Percentiles rank a stretch among this genome's conserved stretches.
Evolutionary conservation across 1,139 yeast species (phyloP).

Genomic region (Nakaseomyces uthaithaninus): DNA sequence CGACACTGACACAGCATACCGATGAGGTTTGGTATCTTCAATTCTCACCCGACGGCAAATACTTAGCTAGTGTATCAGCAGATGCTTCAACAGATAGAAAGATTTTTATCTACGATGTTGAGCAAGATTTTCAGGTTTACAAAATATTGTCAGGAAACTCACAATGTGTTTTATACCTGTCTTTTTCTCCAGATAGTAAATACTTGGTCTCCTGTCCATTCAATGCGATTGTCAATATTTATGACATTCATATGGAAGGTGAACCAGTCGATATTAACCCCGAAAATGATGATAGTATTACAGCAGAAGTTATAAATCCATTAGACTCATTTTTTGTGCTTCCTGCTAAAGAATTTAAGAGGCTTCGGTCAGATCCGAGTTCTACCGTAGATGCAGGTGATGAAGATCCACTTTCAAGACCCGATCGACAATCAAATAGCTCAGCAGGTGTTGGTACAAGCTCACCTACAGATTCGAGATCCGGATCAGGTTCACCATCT

Average conservation of each 20-base stretch:
- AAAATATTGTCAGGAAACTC: conserved; percentile 40
- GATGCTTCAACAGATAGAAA: conserved; percentile 42
- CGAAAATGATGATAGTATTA: conserved; percentile 10
- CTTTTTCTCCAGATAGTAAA: conserved; percentile 68
- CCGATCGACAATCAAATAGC: neutral
- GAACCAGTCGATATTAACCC: conserved; percentile 18
- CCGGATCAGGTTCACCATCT: conserved; percentile 8
- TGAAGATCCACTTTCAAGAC: neutral
- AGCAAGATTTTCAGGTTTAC: conserved; percentile 42
- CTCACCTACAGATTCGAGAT: conserved; percentile 8
- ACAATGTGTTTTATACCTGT: conserved; percentile 57
- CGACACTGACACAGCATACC: conserved; percentile 44
- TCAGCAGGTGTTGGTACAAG: neutral
- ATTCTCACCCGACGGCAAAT: conserved; percentile 71
- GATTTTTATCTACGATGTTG: conserved; percentile 59
- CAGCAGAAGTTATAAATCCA: conserved; percentile 22
- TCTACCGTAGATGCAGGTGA: neutral
- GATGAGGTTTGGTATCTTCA: conserved; percentile 82
- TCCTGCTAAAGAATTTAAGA: conserved; percentile 7
- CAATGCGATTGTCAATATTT: conserved; percentile 58
- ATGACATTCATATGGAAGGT: conserved; percentile 45
- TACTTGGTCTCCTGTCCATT: conserved; percentile 59
- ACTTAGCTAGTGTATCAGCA: conserved; percentile 66
- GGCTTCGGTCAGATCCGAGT: conserved; percentile 19
- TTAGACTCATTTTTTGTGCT: conserved; percentile 22